A percentile compares a stretch with the other conserved stretches of the same genome.
Conservation (phyloP, 2,329 filamentous ascomycete species). For the Apiospora arundinis region DNA sequence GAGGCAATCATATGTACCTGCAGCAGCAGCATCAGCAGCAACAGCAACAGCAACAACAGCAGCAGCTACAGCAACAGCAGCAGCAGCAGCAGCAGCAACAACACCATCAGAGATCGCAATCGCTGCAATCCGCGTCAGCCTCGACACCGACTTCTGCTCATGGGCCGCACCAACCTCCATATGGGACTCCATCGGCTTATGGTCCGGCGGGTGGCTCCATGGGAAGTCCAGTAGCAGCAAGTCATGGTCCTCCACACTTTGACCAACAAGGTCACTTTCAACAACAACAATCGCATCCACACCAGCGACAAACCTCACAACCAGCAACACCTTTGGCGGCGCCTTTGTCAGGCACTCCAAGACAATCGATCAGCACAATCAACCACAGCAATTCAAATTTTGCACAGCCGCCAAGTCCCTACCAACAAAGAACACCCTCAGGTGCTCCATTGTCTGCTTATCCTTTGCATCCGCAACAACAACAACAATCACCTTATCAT, state of each 20-base stretch:
- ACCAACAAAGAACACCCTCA: slow-evolving; percentile 56
- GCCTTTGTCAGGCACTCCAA: slow-evolving; percentile 50
- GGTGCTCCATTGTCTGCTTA: slow-evolving; percentile 36
- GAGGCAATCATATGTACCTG: slow-evolving; percentile 39
- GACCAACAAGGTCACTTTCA: slow-evolving; percentile 31
- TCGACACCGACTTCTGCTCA: slow-evolving; percentile 69
- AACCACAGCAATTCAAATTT: slow-evolving; percentile 40
- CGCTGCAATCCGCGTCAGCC: slow-evolving; percentile 63
- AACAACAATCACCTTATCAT: slow-evolving; percentile 30
- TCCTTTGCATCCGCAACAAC: slow-evolving; percentile 34
- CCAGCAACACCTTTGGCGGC: slow-evolving; percentile 60
- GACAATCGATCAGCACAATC: slow-evolving; percentile 46
- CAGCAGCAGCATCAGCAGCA: slow-evolving; percentile 47
- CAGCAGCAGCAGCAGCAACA: slow-evolving; percentile 48
- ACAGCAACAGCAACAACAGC: slow-evolving; percentile 42
- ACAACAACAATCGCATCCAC: slow-evolving; percentile 32
- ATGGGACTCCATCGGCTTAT: slow-evolving; percentile 51
- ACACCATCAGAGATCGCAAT: slow-evolving; percentile 58
- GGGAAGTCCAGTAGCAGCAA: slow-evolving; percentile 57
- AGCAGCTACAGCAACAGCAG: slow-evolving; percentile 45
- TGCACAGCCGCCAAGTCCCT: slow-evolving; percentile 64
- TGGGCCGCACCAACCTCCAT: slow-evolving; percentile 58
- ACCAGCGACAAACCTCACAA: slow-evolving; percentile 58
- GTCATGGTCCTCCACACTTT: slow-evolving; percentile 47
- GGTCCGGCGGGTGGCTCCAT: slow-evolving; percentile 41